Percentiles rank a stretch among this genome's conserved stretches.
Conservation (phyloP, 1,284 basidiomycete species). For the Ustilago shanxiensis region DNA sequence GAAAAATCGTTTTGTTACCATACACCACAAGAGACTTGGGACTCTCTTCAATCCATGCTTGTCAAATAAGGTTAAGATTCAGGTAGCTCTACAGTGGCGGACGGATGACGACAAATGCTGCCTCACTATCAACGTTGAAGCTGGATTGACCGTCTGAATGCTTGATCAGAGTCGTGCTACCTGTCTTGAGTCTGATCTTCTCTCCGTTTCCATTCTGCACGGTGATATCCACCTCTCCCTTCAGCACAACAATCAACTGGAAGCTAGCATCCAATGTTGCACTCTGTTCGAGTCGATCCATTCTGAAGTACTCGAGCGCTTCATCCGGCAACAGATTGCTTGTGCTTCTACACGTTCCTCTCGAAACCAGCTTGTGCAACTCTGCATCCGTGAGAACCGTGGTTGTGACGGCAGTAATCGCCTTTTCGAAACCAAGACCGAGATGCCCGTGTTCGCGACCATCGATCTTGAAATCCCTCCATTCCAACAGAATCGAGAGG, state of each 20-base stretch:
- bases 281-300: slow-evolving; percentile 27
- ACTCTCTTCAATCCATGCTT: not conserved
- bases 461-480: slow-evolving; percentile 35
- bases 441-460: slow-evolving; percentile 29
- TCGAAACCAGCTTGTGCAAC: slow-evolving; percentile 19
- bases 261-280: slow-evolving; percentile 19
- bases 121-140: slow-evolving; percentile 11
- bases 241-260: slow-evolving; percentile 39
- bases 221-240: slow-evolving; percentile 16
- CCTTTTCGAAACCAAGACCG: slow-evolving; percentile 39
- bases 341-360: not conserved
- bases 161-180: slow-evolving; percentile 25
- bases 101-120: slow-evolving; percentile 29
- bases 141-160: slow-evolving; percentile 25
- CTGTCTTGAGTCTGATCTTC: slow-evolving; percentile 13
- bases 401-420: slow-evolving; percentile 29
- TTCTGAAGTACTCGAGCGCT: slow-evolving; percentile 36
- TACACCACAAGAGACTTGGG: not conserved
- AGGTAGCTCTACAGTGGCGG: slow-evolving; percentile 22
- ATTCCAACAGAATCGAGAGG: slow-evolving; percentile 37
- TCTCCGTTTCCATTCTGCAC: not conserved
- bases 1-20: not conserved
- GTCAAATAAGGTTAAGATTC: not conserved
- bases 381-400: slow-evolving; percentile 2
- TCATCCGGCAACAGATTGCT: slow-evolving; percentile 20